Percentiles rank a stretch among this genome's conserved stretches.
Evolutionary conservation across 345 rosid genomes (phyloP).

Genomic region (Nephelium lappaceum): DNA sequence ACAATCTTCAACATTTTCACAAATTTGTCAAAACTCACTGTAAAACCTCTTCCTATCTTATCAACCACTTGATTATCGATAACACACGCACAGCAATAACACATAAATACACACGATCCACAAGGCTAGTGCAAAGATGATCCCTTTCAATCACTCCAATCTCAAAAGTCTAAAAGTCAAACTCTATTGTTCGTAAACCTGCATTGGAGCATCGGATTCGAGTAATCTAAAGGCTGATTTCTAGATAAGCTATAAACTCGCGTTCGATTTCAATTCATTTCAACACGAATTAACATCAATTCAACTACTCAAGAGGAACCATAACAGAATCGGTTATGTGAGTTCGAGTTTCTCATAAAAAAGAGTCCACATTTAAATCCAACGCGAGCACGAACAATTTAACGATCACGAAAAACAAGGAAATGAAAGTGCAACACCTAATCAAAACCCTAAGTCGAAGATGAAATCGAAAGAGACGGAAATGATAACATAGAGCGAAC

Average conservation of each 20-base stretch:
- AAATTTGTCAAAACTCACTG: neutral
- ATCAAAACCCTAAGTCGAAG: slow-evolving; percentile 8
- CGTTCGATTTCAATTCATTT: neutral
- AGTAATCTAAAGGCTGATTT: neutral
- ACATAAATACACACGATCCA: neutral
- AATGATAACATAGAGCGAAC: neutral
- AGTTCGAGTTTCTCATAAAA: no score
- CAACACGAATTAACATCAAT: neutral
- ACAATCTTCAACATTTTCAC: neutral
- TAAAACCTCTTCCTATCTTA: neutral
- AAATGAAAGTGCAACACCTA: neutral
- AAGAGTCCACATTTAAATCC: slow-evolving; percentile 20
- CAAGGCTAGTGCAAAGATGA: neutral
- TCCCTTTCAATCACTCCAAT: neutral
- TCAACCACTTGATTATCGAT: neutral
- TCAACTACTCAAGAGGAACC: neutral
- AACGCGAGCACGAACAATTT: neutral
- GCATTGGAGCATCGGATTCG: neutral
- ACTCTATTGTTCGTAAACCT: neutral
- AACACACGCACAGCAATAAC: no score
- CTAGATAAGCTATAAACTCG: neutral
- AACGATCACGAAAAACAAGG: neutral
- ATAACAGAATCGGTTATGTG: no score
- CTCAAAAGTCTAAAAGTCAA: neutral
- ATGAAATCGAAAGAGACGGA: neutral